Evolutionary conservation across 805 yeast species (phyloP), one percentile per base, ranked within the genome.

Genomic region (Saccharomycopsis oosterbeekiorum): DNA sequence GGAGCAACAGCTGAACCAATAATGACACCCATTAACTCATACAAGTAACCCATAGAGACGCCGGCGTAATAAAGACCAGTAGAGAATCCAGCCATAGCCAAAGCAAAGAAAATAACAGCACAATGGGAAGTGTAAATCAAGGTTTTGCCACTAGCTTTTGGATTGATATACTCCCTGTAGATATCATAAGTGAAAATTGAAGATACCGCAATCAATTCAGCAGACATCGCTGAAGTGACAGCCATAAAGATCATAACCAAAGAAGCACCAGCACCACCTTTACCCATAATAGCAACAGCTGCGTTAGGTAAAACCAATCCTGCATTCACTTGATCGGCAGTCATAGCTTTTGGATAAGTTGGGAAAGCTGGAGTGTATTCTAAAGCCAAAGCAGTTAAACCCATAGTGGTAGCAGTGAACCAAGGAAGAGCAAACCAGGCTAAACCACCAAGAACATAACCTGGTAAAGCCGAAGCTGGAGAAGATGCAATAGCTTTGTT

Each of bases 371-470:
- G 86, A 39, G 82, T 78, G 58, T 76, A 72, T 74, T 89, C 93
- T 59, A 90, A 76, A 21, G 89, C 86, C 61, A 88, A 74, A 59
- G 89, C 89, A 21, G 92, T 89, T n/a, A 90, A 75, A 12, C 97
- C 97, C 87, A 89, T 80, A 8, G 96, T 87, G 1, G 93, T 85
- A 15, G 96, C 88, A 58, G 84, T 80, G 61, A 88, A 79, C 77
- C 85, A 86, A 56, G 97, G 97, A 66, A 91, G 85, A 8, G 96
- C 92, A 70, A 89, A 86, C 97, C 97, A 91, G 0, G 93, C 87
- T 55, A 91, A 72, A 36, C 97, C 97, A 62, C 97, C 97, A 62
- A 88, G 74, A 29, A 89, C 84, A 72, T 91, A 91, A 24, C 96
- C 97, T 8, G 94, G 93, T 66, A 90, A 75, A 37, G 96, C 89